Evolutionary conservation across 2,329 filamentous ascomycete genomes (phyloP).

Genomic region (Hymenoscyphus linearis): DNA sequence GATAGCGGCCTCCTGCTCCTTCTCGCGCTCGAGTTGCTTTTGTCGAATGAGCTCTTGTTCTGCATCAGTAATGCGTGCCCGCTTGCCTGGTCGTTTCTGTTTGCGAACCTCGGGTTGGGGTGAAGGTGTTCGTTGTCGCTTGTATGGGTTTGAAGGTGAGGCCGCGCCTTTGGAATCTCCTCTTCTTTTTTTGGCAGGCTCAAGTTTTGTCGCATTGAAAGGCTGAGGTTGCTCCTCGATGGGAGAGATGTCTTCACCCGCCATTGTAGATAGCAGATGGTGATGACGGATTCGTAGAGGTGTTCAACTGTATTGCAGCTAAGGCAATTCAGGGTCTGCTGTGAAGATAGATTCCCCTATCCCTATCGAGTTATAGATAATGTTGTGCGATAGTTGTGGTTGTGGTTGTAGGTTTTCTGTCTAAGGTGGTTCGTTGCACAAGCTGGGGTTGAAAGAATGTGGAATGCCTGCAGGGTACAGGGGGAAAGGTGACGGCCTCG

Average conservation of each 20-base stretch:
- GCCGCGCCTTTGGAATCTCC: constrained; percentile 22
- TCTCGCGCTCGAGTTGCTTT: constrained; percentile 51
- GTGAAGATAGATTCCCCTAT: not conserved
- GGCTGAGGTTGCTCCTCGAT: constrained; percentile 36
- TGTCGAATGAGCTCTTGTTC: constrained; percentile 64
- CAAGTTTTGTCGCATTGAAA: constrained; percentile 39
- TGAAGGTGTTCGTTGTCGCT: constrained; percentile 20
- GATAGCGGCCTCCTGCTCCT: constrained; percentile 35
- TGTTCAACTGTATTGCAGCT: not conserved
- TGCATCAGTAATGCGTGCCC: constrained; percentile 60
- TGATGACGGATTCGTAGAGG: not conserved
- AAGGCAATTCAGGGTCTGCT: not conserved
- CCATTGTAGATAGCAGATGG: constrained; percentile 29
- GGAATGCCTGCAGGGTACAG: not conserved
- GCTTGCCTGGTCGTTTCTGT: constrained; percentile 64
- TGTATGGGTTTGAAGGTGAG: constrained; percentile 23
- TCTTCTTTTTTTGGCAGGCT: constrained; percentile 37
- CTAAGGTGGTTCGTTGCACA: constrained; percentile 3
- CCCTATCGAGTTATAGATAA: not conserved
- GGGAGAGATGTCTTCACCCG: constrained; percentile 24
- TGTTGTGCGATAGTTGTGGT: constrained; percentile 1
- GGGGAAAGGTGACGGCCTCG: constrained; percentile 15
- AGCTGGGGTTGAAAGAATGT: not conserved
- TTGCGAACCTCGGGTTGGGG: constrained; percentile 45
- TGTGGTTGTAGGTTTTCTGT: constrained; percentile 1